Conservation (phyloP, 2,329 filamentous ascomycete genomes). For the Colletotrichum sp. region DNA sequence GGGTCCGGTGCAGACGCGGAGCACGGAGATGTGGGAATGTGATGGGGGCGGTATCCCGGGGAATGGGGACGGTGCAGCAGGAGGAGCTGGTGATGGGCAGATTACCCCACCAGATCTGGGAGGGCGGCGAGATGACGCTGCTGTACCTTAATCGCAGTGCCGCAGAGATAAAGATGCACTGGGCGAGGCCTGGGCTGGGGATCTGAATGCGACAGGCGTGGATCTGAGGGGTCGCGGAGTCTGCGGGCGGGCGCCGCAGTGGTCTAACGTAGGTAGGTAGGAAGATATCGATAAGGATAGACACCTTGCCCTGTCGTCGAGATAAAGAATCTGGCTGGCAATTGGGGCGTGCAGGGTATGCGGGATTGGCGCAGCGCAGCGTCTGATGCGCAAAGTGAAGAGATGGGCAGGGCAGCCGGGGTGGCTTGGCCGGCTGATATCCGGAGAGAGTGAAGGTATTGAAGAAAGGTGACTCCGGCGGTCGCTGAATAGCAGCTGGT, state of each 20-base stretch:
- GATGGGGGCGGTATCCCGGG: neutral
- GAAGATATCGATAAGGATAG: neutral
- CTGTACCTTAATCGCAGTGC: neutral
- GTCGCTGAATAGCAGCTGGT: neutral
- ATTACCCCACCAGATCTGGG: neutral
- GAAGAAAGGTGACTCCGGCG: neutral
- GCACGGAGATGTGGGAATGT: slow-evolving; percentile 13
- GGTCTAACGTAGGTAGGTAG: neutral
- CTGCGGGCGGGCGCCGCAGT: slow-evolving; percentile 2
- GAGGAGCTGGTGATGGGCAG: neutral
- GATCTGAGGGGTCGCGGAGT: neutral
- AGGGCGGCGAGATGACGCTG: neutral
- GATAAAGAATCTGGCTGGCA: slow-evolving; percentile 6
- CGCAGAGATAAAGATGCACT: neutral
- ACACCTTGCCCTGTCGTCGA: slow-evolving; percentile 10
- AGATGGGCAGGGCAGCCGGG: neutral
- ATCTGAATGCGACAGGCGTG: neutral
- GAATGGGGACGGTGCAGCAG: neutral
- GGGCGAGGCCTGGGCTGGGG: neutral
- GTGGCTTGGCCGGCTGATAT: neutral
- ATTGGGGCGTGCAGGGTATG: slow-evolving; percentile 4
- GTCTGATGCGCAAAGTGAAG: slow-evolving; percentile 4
- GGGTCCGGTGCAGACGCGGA: neutral
- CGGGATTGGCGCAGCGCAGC: slow-evolving; percentile 1
- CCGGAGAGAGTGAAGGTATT: neutral